A percentile compares a stretch with the other conserved stretches of the same genome.
These are phyloP conservation scores for Quercus mongolica DNA, from an alignment of 306 rosid genomes.

Conservation along the genomic window DNA sequence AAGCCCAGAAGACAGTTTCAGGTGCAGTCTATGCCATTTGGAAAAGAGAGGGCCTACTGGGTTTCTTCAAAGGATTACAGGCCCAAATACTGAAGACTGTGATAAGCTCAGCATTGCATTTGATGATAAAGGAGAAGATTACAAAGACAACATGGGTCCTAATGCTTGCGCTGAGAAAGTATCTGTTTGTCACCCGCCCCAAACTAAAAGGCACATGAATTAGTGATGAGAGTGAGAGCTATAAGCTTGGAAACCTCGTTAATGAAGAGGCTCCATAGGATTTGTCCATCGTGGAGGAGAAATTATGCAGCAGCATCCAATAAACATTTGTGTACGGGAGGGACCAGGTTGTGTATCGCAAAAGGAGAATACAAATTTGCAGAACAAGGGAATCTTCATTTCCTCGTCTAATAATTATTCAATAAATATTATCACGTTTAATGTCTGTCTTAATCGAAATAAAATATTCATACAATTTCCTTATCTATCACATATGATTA, in stretches of 20 bases:
- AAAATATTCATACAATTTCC: not conserved
- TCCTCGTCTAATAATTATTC: constrained; percentile 8
- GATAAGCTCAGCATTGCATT: constrained; percentile 78
- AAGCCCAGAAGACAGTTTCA: constrained; percentile 55
- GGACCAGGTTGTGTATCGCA: constrained; percentile 7
- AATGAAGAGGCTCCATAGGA: constrained; percentile 18
- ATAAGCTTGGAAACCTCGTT: constrained; percentile 3
- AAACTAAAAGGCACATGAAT: constrained; percentile 52
- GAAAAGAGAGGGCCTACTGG: constrained; percentile 75
- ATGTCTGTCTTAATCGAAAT: not conserved
- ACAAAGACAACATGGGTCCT: constrained; percentile 74
- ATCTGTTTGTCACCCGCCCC: constrained; percentile 39
- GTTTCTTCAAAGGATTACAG: constrained; percentile 89
- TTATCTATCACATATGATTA: not conserved
- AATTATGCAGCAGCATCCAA: constrained; percentile 17
- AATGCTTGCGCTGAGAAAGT: constrained; percentile 59
- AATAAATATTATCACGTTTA: not conserved
- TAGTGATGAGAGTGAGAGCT: constrained; percentile 1
- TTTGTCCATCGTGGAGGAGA: constrained; percentile 18
- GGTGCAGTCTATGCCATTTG: constrained; percentile 68
- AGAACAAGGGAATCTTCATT: not conserved
- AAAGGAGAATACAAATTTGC: constrained; percentile 12
- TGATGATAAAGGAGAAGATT: constrained; percentile 94
- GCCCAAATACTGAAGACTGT: constrained; percentile 94
- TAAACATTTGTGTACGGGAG: constrained; percentile 3